phyloP scores from a whole-genome alignment of 306 rosid genomes.

The Cucurbita maxima region DNA sequence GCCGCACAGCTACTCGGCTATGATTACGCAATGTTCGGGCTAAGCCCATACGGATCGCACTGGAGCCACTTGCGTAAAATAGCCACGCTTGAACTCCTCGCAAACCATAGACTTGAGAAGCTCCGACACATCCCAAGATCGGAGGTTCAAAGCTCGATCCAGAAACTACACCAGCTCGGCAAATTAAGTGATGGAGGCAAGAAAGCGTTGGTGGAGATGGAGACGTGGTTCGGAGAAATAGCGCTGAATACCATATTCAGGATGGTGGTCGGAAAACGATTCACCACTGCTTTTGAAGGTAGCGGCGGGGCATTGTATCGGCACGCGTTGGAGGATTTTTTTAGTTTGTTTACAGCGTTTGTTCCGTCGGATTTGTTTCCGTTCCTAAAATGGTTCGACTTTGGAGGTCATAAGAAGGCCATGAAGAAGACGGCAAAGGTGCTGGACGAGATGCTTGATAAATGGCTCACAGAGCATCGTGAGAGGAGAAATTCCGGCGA shows the following conservation, averaged over 20 bases:
- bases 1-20: slow-evolving; percentile 40
- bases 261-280: slow-evolving; percentile 43
- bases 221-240: slow-evolving; percentile 27
- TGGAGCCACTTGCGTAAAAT: slow-evolving; percentile 41
- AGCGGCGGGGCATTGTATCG: slow-evolving; percentile 19
- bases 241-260: slow-evolving; percentile 33
- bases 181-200: not conserved
- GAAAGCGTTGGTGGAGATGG: slow-evolving; percentile 16
- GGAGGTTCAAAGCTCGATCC: slow-evolving; percentile 19
- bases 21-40: slow-evolving; percentile 30
- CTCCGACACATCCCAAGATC: slow-evolving; percentile 27
- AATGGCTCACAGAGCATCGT: slow-evolving; percentile 38
- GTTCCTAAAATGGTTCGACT: slow-evolving; percentile 34
- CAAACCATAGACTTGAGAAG: slow-evolving; percentile 34
- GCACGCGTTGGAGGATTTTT: slow-evolving; percentile 26
- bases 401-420: slow-evolving; percentile 30
- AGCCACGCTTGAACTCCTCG: slow-evolving; percentile 36
- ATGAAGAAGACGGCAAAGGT: slow-evolving; percentile 26
- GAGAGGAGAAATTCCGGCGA: slow-evolving; percentile 1
- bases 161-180: slow-evolving; percentile 10
- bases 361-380: slow-evolving; percentile 45
- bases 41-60: slow-evolving; percentile 30
- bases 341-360: slow-evolving; percentile 32
- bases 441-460: slow-evolving; percentile 27
- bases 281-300: slow-evolving; percentile 5